A percentile compares a stretch with the other conserved stretches of the same genome.
Evolutionary conservation across 257 asterid genomes (phyloP).

Genomic region (Striga asiatica): DNA sequence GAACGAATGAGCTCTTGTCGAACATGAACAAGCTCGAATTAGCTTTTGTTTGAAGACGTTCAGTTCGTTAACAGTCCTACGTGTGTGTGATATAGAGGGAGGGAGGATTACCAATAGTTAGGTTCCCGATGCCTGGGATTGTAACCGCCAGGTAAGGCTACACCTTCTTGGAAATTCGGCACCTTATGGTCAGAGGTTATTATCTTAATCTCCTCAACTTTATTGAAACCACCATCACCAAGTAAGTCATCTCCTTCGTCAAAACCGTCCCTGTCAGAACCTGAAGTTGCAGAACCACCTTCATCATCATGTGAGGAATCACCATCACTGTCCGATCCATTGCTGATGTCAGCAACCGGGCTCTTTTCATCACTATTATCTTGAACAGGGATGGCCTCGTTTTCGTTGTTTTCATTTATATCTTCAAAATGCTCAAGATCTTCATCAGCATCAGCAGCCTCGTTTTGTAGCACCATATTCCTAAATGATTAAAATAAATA

Average conservation of each 20-base stretch:
- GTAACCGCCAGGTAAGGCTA: constrained; percentile 51
- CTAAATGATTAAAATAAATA: no score
- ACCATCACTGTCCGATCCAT: constrained; percentile 26
- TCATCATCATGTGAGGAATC: constrained; percentile 31
- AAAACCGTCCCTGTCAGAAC: constrained; percentile 30
- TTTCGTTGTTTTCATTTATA: constrained; percentile 43
- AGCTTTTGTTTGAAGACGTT: no score
- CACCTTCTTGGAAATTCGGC: constrained; percentile 18
- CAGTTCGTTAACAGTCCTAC: no score
- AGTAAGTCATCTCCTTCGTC: constrained; percentile 34
- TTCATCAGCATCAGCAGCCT: constrained; percentile 67
- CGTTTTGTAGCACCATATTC: constrained; percentile 75
- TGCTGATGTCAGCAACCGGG: constrained; percentile 20
- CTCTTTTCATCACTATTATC: constrained; percentile 17
- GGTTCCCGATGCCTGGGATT: constrained; percentile 80
- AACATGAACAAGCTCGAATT: no score
- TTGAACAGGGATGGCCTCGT: constrained; percentile 19
- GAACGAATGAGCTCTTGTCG: no score
- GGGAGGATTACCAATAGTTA: constrained; percentile 46
- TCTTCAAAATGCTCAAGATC: constrained; percentile 92
- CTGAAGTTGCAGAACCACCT: constrained; percentile 35
- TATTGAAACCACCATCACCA: constrained; percentile 24
- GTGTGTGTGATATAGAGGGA: no score
- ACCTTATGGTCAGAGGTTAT: constrained; percentile 16
- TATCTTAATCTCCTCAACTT: constrained; percentile 23